A percentile compares a stretch with the other conserved stretches of the same genome.
Conservation (phyloP, 148 eudicot species). For the Amaranthus palmeri region DNA sequence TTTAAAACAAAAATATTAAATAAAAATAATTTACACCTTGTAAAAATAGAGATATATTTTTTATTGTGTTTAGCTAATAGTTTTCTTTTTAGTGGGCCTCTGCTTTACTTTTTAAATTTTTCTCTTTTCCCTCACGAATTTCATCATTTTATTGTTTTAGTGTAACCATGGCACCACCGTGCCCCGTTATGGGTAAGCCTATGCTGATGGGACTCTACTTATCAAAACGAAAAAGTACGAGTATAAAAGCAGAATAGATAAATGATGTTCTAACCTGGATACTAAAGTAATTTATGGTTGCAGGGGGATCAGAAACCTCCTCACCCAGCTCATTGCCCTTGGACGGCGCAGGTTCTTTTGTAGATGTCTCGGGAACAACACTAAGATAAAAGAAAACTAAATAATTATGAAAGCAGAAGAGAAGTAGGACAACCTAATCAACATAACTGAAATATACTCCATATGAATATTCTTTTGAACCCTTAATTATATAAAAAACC, state of each 20-base stretch:
- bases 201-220: not conserved
- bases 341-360: conserved; percentile 32
- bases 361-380: conserved; percentile 42
- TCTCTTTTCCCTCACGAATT: not conserved
- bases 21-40: no score
- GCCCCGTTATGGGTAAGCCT: no score
- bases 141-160: no score
- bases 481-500: not conserved
- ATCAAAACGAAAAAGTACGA: conserved; percentile 3
- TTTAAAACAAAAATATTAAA: not conserved
- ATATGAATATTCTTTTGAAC: not conserved
- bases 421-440: not conserved
- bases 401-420: not conserved
- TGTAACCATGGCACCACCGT: no score
- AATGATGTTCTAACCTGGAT: conserved; percentile 36
- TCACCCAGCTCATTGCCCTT: conserved; percentile 41
- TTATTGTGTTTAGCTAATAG: no score
- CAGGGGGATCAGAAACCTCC: conserved; percentile 31
- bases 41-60: no score
- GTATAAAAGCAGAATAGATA: not conserved
- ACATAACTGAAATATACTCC: not conserved
- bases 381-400: conserved; percentile 34
- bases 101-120: no score
- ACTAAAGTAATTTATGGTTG: conserved; percentile 23
- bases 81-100: no score